Conservation (phyloP, 306 rosid species). For the Casuarina glauca region DNA sequence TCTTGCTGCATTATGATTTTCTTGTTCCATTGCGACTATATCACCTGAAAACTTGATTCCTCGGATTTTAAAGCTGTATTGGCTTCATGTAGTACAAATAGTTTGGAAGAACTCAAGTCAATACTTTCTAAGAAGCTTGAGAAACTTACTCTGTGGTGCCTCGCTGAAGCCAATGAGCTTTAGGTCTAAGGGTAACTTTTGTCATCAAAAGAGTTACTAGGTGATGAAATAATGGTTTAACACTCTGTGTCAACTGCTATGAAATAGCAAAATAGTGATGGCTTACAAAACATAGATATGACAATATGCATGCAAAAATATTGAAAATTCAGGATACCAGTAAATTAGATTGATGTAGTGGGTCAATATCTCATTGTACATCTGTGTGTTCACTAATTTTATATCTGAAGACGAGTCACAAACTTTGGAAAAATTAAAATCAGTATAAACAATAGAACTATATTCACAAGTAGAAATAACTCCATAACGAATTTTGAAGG, state of each 20-base stretch:
- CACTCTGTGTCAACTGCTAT: background rate
- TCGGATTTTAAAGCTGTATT: background rate
- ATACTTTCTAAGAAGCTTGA: background rate
- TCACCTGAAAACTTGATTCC: background rate
- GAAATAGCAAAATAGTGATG: background rate
- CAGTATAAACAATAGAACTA: background rate
- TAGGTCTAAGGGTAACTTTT: background rate
- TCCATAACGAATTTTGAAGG: background rate
- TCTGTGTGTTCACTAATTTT: too few relatives aligned
- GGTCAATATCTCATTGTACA: too few relatives aligned
- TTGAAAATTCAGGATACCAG: background rate
- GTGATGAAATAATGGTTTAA: background rate
- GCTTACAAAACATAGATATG: background rate
- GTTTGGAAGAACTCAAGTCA: background rate
- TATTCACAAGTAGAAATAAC: too few relatives aligned
- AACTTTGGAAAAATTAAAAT: too few relatives aligned
- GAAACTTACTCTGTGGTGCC: background rate
- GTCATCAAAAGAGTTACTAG: background rate
- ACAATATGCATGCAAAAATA: background rate
- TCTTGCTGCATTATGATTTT: background rate
- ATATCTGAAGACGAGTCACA: too few relatives aligned
- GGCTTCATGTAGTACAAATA: background rate
- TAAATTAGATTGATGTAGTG: background rate
- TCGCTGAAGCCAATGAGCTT: background rate
- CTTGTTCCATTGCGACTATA: background rate